phyloP scores from a whole-genome alignment of 2,329 filamentous ascomycete genomes.

The Stenocarpella maydis region DNA sequence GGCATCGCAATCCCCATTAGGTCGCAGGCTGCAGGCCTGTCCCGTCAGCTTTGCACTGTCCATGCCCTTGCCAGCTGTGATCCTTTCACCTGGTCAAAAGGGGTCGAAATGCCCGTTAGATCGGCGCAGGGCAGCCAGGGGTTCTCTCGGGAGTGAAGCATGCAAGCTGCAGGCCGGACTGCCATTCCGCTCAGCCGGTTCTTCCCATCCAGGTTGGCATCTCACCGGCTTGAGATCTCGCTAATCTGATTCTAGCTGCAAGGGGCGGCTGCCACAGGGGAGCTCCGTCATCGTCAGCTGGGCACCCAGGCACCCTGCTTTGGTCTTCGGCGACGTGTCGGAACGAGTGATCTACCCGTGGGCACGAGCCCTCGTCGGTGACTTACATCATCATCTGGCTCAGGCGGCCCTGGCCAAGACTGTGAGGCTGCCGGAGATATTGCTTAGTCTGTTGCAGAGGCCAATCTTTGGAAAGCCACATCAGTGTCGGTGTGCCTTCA shows the following conservation, averaged over 20 bases:
- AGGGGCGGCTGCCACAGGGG: constrained; percentile 10
- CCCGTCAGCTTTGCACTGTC: constrained; percentile 5
- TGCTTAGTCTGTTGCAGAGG: background rate
- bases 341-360: constrained; percentile 4
- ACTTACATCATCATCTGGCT: constrained; percentile 1
- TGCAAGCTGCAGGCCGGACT: constrained; percentile 27
- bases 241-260: constrained; percentile 34
- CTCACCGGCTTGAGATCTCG: constrained; percentile 30
- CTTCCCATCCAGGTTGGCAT: constrained; percentile 1
- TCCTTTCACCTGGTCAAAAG: constrained; percentile 10
- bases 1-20: constrained; percentile 2
- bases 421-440: constrained; percentile 12
- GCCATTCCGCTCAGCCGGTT: constrained; percentile 27
- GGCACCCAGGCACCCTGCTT: background rate
- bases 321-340: constrained; percentile 15
- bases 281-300: constrained; percentile 13
- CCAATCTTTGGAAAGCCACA: constrained; percentile 6
- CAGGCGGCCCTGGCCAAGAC: constrained; percentile 5
- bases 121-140: constrained; percentile 12
- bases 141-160: constrained; percentile 17
- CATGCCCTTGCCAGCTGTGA: background rate
- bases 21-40: background rate
- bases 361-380: constrained; percentile 14
- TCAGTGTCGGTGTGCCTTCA: constrained; percentile 18
- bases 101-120: constrained; percentile 22